These are phyloP conservation scores for Phytopythium delawarense DNA, from an alignment of 352 stramenopile species.

Conservation along the genomic window DNA sequence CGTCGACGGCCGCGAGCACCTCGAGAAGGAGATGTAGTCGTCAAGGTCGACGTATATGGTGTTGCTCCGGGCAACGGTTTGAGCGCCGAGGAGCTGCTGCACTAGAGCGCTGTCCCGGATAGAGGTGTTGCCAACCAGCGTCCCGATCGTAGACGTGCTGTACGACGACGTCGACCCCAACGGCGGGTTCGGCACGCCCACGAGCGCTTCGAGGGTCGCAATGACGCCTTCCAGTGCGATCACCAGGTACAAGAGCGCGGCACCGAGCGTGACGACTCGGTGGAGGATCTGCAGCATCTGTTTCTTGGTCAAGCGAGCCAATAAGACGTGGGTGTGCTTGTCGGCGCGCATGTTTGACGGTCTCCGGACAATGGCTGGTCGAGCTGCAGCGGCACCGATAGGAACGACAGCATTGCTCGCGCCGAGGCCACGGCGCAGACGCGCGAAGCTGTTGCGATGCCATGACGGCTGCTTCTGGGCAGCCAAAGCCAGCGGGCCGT, in stretches of 20 bases:
- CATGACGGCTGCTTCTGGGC: background rate
- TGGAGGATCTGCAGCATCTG: background rate
- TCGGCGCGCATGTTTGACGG: background rate
- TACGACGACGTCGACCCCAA: conserved; percentile 18
- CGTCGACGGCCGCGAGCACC: conserved; percentile 11
- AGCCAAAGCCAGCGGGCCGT: background rate
- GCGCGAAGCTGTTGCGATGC: conserved; percentile 1
- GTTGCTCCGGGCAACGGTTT: conserved; percentile 19
- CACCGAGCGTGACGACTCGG: conserved; percentile 11
- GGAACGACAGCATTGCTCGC: background rate
- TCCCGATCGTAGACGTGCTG: conserved; percentile 13
- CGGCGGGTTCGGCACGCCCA: conserved; percentile 12
- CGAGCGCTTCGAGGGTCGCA: conserved; percentile 17
- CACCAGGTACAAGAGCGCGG: conserved; percentile 24
- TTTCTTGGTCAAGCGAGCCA: background rate
- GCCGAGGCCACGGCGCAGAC: background rate
- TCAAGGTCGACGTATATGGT: conserved; percentile 30
- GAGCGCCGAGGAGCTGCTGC: conserved; percentile 12
- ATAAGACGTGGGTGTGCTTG: background rate
- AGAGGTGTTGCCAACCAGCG: conserved; percentile 6
- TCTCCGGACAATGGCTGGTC: background rate
- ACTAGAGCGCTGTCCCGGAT: conserved; percentile 32
- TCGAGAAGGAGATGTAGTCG: conserved; percentile 12
- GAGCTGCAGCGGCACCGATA: background rate
- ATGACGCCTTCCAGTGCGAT: conserved; percentile 22